Evolutionary conservation across 768 basidiomycete genomes (phyloP).

Genomic region (Xerocomus potaroensis): DNA sequence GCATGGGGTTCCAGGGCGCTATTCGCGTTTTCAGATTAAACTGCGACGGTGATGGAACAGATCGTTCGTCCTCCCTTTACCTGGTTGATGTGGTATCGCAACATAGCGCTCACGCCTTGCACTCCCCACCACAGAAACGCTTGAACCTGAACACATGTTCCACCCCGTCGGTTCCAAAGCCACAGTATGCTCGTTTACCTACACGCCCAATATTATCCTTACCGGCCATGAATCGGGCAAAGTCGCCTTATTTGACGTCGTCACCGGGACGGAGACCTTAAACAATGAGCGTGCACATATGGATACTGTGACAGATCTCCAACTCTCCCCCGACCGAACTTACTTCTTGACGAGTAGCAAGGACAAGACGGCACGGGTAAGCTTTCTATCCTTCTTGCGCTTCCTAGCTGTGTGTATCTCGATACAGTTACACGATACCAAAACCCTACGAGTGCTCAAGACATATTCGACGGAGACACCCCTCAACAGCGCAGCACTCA

Average conservation of each 20-base stretch:
- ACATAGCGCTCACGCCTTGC: background rate
- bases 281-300: constrained; percentile 87
- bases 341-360: constrained; percentile 97
- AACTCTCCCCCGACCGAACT: constrained; percentile 82
- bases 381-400: constrained; percentile 20
- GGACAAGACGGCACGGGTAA: constrained; percentile 91
- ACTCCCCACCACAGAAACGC: constrained; percentile 50
- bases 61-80: constrained; percentile 58
- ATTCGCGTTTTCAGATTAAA: constrained; percentile 89
- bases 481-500: constrained; percentile 87
- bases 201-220: constrained; percentile 70
- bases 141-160: constrained; percentile 74
- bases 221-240: constrained; percentile 98
- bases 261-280: constrained; percentile 76
- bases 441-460: constrained; percentile 86
- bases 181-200: constrained; percentile 92
- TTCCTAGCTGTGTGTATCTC: constrained; percentile 21
- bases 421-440: constrained; percentile 76
- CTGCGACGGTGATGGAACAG: constrained; percentile 71
- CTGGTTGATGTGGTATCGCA: background rate
- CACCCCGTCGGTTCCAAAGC: constrained; percentile 91
- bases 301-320: constrained; percentile 87
- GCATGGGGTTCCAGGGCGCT: constrained; percentile 89
- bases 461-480: constrained; percentile 92
- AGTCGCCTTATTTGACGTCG: constrained; percentile 85